These are phyloP conservation scores for Apiospora marii DNA, from an alignment of 2,329 filamentous ascomycete genomes.

Conservation along the genomic window DNA sequence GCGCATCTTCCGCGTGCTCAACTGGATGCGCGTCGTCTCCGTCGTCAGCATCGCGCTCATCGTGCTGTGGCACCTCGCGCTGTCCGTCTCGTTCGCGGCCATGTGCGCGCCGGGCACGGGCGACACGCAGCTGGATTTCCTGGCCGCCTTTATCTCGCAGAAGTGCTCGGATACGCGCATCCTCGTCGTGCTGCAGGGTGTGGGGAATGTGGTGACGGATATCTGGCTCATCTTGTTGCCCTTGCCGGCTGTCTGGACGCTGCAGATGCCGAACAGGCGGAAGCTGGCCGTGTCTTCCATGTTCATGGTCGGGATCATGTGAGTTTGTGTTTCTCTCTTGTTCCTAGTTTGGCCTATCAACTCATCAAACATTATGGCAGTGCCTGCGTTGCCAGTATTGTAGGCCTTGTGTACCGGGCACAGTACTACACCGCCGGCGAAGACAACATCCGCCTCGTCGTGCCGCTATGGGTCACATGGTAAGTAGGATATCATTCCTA, in stretches of 20 bases:
- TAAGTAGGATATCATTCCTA: neutral
- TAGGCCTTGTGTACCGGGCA: neutral
- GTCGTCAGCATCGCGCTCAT: too few relatives aligned
- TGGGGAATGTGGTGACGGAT: constrained; percentile 18
- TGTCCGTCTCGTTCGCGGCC: too few relatives aligned
- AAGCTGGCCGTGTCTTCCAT: constrained; percentile 13
- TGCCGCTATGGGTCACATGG: neutral
- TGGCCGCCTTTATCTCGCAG: too few relatives aligned
- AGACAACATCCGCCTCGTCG: neutral
- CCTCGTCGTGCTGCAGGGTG: too few relatives aligned
- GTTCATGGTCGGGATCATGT: constrained; percentile 11
- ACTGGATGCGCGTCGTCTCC: too few relatives aligned
- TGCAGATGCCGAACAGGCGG: constrained; percentile 21
- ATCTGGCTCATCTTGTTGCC: constrained; percentile 19
- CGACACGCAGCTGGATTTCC: too few relatives aligned
- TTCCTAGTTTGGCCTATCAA: neutral
- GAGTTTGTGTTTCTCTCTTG: neutral
- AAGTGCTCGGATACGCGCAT: too few relatives aligned
- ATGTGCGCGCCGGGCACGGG: too few relatives aligned
- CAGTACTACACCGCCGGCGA: neutral
- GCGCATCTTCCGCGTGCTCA: too few relatives aligned
- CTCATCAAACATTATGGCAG: neutral
- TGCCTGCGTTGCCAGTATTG: neutral
- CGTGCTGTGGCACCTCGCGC: too few relatives aligned
- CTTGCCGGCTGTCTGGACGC: constrained; percentile 24